Percentiles rank a stretch among this genome's conserved stretches.
Evolutionary conservation across 208 protist genomes (phyloP).

Genomic region (Trypanosoma rangeli): DNA sequence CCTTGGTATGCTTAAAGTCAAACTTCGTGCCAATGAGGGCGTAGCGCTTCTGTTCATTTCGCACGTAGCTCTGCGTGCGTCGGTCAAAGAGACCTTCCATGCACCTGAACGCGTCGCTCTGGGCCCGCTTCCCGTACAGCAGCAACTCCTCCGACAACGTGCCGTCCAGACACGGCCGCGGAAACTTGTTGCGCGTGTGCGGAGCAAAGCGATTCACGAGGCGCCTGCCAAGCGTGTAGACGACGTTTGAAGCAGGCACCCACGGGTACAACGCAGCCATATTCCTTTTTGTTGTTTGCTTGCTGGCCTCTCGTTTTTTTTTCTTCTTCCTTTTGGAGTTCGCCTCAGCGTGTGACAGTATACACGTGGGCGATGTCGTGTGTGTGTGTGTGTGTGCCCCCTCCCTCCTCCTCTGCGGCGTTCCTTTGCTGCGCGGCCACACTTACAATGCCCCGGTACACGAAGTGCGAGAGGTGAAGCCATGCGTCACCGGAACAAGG

Average conservation of each 20-base stretch:
- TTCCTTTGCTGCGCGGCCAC: too few species aligned
- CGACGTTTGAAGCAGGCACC: constrained; percentile 68
- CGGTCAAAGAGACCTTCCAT: constrained; percentile 89
- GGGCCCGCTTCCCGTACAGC: constrained; percentile 55
- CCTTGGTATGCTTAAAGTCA: constrained; percentile 86
- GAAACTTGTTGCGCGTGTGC: constrained; percentile 65
- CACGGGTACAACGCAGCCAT: constrained; percentile 84
- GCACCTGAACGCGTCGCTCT: constrained; percentile 80
- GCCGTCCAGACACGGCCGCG: constrained; percentile 76
- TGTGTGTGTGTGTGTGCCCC: not conserved
- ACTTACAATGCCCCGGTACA: too few species aligned
- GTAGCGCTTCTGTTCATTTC: constrained; percentile 73
- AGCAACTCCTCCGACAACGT: constrained; percentile 69
- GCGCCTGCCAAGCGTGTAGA: constrained; percentile 46
- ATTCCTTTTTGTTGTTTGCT: not conserved
- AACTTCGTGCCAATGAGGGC: constrained; percentile 70
- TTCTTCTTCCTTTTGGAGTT: too few species aligned
- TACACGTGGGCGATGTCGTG: too few species aligned
- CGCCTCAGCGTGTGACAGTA: too few species aligned
- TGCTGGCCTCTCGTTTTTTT: too few species aligned
- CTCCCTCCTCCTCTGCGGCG: too few species aligned
- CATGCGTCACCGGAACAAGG: too few species aligned
- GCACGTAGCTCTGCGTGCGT: constrained; percentile 68
- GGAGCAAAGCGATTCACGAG: constrained; percentile 72
- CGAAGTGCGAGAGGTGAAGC: too few species aligned